phyloP scores from a whole-genome alignment of 106 monocot species.

The Allium sativum region DNA sequence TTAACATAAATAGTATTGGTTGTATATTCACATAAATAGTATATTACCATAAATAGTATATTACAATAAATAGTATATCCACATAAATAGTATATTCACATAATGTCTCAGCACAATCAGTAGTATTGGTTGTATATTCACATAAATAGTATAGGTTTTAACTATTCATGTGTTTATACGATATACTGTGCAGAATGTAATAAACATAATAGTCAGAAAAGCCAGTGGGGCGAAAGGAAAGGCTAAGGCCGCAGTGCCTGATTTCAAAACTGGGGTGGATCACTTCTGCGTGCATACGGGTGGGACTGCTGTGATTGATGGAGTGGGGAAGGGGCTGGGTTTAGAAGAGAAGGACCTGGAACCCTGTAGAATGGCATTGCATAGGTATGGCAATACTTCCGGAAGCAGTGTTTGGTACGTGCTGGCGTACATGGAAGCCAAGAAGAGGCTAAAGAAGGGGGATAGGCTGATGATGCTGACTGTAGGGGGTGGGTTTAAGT shows the following conservation, averaged over 20 bases:
- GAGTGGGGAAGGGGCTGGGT: slow-evolving; percentile 50
- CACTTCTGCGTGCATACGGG: slow-evolving; percentile 92
- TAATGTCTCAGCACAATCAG: too few species aligned
- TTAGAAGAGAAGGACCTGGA: slow-evolving; percentile 50
- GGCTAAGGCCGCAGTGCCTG: neutral
- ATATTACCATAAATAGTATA: too few species aligned
- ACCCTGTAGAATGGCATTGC: slow-evolving; percentile 80
- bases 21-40: too few species aligned
- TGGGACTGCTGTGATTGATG: slow-evolving; percentile 77
- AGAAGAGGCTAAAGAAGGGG: slow-evolving; percentile 42
- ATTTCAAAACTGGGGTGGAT: slow-evolving; percentile 40
- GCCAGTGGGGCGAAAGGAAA: neutral
- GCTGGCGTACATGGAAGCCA: slow-evolving; percentile 80
- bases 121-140: too few species aligned
- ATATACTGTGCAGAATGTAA: neutral
- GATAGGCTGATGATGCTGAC: slow-evolving; percentile 63
- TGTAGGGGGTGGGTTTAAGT: slow-evolving; percentile 82
- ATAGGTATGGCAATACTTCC: slow-evolving; percentile 86
- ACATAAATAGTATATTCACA: too few species aligned
- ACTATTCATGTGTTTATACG: too few species aligned
- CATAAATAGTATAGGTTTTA: too few species aligned
- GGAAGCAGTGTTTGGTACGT: slow-evolving; percentile 93
- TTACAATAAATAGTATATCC: too few species aligned
- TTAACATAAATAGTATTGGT: too few species aligned
- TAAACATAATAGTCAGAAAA: neutral